A percentile compares a stretch with the other conserved stretches of the same genome.
phyloP scores from a whole-genome alignment of 2,329 filamentous ascomycete species.

The Nigrospora sphaerica region DNA sequence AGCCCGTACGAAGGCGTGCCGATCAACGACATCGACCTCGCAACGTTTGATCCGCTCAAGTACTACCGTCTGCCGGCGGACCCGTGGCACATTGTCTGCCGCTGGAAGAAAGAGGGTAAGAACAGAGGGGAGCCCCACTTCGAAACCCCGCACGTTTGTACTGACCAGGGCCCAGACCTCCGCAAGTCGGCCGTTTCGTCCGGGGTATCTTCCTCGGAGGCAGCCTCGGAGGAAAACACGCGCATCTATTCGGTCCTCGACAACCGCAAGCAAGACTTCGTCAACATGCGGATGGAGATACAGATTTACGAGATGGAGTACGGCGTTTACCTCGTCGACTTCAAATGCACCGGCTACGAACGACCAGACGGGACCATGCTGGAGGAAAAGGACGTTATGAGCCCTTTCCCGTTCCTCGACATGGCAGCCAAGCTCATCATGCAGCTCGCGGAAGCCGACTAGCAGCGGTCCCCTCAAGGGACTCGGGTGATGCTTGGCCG shows the following conservation, averaged over 20 bases:
- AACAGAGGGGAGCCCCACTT: too few relatives aligned
- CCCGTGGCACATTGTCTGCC: constrained; percentile 88
- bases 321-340: constrained; percentile 91
- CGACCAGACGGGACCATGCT: constrained; percentile 63
- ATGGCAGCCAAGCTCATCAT: constrained; percentile 89
- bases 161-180: constrained; percentile 31
- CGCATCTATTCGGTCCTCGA: constrained; percentile 33
- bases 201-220: constrained; percentile 18
- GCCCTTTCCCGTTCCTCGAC: constrained; percentile 92
- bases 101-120: constrained; percentile 79
- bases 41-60: constrained; percentile 42
- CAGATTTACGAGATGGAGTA: constrained; percentile 93
- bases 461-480: constrained; percentile 4
- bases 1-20: constrained; percentile 21
- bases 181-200: constrained; percentile 23
- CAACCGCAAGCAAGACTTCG: constrained; percentile 52
- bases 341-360: constrained; percentile 97
- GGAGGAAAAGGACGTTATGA: constrained; percentile 91
- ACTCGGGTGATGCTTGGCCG: background rate
- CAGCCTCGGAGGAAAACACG: constrained; percentile 33
- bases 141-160: constrained; percentile 21
- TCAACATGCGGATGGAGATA: constrained; percentile 93
- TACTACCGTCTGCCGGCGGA: constrained; percentile 86
- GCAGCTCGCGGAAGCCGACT: constrained; percentile 79
- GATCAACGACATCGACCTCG: constrained; percentile 21